phyloP scores from a whole-genome alignment of 352 stramenopile genomes.

The Phytophthora constricta region DNA sequence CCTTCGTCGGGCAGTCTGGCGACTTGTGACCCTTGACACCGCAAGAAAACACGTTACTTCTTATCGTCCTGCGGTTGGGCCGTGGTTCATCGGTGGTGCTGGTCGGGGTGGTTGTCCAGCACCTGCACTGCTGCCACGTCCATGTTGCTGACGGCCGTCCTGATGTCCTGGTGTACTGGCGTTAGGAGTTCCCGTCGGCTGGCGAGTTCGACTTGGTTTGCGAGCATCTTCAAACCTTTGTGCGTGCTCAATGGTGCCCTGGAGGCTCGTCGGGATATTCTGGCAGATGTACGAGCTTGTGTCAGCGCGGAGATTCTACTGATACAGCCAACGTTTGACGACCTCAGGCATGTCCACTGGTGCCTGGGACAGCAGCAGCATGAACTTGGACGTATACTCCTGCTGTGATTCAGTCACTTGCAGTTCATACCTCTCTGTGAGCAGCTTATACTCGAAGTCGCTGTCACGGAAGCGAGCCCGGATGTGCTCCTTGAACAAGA shows the following conservation, averaged over 20 bases:
- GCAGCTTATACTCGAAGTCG: slow-evolving; percentile 14
- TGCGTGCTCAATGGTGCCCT: slow-evolving; percentile 1
- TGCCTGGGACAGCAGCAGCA: slow-evolving; percentile 8
- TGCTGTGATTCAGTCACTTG: slow-evolving; percentile 11
- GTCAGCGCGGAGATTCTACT: slow-evolving; percentile 14
- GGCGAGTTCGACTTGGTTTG: slow-evolving; percentile 1
- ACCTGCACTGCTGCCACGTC: slow-evolving; percentile 2
- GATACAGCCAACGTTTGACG: slow-evolving; percentile 13
- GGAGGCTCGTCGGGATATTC: slow-evolving; percentile 12
- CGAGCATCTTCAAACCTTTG: slow-evolving; percentile 15
- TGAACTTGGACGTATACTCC: slow-evolving; percentile 16
- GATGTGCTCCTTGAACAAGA: slow-evolving; percentile 16
- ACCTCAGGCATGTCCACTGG: slow-evolving; percentile 8
- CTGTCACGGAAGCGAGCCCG: slow-evolving; percentile 6
- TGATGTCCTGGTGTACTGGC: slow-evolving; percentile 9
- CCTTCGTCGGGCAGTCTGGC: slow-evolving; percentile 16
- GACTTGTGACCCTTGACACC: slow-evolving; percentile 9
- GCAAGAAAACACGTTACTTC: slow-evolving; percentile 6
- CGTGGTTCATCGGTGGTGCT: not conserved
- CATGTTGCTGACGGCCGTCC: slow-evolving; percentile 18
- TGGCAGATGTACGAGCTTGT: slow-evolving; percentile 10
- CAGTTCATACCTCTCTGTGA: slow-evolving; percentile 14
- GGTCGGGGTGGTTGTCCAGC: not conserved
- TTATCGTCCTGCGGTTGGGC: not conserved
- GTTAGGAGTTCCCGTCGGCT: not conserved